phyloP scores from a whole-genome alignment of 148 eudicot genomes.

The Fagopyrum esculentum region DNA sequence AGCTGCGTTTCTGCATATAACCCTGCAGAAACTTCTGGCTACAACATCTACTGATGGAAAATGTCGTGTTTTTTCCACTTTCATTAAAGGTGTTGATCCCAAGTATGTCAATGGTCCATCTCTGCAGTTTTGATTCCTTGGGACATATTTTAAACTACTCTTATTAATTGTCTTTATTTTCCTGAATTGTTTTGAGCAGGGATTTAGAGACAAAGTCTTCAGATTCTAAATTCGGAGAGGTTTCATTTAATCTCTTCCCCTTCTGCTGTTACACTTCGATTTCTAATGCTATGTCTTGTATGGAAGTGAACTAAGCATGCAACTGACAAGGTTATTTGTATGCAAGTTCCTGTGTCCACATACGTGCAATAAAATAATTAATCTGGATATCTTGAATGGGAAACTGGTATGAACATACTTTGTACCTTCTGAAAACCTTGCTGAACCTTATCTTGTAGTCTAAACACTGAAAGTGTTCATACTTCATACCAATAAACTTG shows the following conservation, averaged over 20 bases:
- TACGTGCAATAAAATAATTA: not conserved
- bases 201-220: slow-evolving; percentile 45
- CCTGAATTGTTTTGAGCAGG: slow-evolving; percentile 34
- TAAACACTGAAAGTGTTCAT: not conserved
- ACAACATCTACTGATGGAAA: slow-evolving; percentile 98
- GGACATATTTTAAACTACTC: slow-evolving; percentile 1
- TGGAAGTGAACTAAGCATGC: not conserved
- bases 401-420: not conserved
- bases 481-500: not conserved
- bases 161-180: not conserved
- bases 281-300: not conserved
- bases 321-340: not conserved
- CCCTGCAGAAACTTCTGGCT: slow-evolving; percentile 68
- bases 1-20: not conserved
- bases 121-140: slow-evolving; percentile 4
- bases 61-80: slow-evolving; percentile 94
- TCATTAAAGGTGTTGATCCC: slow-evolving; percentile 89
- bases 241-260: slow-evolving; percentile 18
- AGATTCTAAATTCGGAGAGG: slow-evolving; percentile 95
- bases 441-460: not conserved
- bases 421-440: not conserved
- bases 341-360: not conserved
- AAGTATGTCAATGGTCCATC: slow-evolving; percentile 36
- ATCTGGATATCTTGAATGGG: not conserved
- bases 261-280: not conserved